A percentile compares a stretch with the other conserved stretches of the same genome.
phyloP scores from a whole-genome alignment of 768 basidiomycete genomes.

The Rhodocollybia butyracea region DNA sequence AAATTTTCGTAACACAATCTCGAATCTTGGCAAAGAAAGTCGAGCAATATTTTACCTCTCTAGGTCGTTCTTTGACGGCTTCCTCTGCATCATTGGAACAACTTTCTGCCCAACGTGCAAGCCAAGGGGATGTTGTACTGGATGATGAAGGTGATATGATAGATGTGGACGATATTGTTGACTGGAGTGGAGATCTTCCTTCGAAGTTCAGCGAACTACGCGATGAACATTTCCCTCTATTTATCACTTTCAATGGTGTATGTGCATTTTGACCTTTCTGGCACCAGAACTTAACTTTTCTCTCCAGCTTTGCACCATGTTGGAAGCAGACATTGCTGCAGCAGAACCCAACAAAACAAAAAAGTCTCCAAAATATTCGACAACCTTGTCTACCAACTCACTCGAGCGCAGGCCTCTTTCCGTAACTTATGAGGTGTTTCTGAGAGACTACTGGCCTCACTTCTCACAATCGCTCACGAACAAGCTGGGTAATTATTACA shows the following conservation, averaged over 20 bases:
- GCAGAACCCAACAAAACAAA: neutral
- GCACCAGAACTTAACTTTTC: neutral
- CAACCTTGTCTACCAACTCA: neutral
- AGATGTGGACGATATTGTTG: conserved; percentile 39
- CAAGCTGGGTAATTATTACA: conserved; percentile 41
- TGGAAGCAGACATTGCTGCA: conserved; percentile 41
- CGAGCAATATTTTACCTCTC: conserved; percentile 58
- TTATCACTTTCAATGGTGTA: conserved; percentile 64
- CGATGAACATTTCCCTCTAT: conserved; percentile 66
- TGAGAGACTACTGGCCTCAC: conserved; percentile 55
- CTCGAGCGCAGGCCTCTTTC: conserved; percentile 12
- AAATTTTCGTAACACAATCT: conserved; percentile 74
- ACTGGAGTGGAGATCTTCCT: conserved; percentile 45
- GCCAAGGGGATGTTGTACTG: conserved; percentile 8
- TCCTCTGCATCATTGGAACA: conserved; percentile 34
- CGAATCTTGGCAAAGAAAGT: conserved; percentile 64
- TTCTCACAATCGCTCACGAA: conserved; percentile 49
- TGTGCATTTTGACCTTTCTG: conserved; percentile 12
- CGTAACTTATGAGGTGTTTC: conserved; percentile 47
- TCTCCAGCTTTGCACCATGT: conserved; percentile 41
- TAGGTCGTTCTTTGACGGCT: conserved; percentile 41
- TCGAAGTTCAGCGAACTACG: conserved; percentile 49
- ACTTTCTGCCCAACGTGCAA: conserved; percentile 27
- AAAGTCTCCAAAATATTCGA: conserved; percentile 1
- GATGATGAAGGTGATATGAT: conserved; percentile 25